Evolutionary conservation across 1,139 yeast species (phyloP).

Genomic region (Geotrichum aggregatum): DNA sequence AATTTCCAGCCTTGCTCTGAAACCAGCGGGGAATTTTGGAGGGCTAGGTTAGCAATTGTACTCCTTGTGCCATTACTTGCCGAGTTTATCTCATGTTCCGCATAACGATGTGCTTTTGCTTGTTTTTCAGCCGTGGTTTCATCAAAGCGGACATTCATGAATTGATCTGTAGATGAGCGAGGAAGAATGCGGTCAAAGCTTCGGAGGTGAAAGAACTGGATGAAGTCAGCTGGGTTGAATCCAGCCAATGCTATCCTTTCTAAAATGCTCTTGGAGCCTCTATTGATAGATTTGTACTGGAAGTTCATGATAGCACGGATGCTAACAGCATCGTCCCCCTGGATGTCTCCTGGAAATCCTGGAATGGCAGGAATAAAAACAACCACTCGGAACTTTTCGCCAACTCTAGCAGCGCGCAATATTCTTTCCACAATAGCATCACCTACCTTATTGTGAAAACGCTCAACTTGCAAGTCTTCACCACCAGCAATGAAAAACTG

Average conservation of each 20-base stretch:
- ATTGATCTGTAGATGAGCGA: not conserved
- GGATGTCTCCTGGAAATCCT: conserved; percentile 24
- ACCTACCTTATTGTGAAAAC: conserved; percentile 23
- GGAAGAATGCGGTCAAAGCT: conserved; percentile 22
- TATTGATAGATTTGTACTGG: conserved; percentile 22
- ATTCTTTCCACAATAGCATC: conserved; percentile 24
- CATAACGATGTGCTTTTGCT: conserved; percentile 7
- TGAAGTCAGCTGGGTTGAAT: conserved; percentile 23
- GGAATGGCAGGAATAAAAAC: conserved; percentile 24
- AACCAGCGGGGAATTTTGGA: conserved; percentile 12
- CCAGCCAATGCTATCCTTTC: conserved; percentile 22
- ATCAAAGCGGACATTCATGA: conserved; percentile 10
- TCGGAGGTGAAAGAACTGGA: conserved; percentile 21
- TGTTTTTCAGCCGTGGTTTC: conserved; percentile 15
- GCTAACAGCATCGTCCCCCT: conserved; percentile 21
- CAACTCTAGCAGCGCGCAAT: conserved; percentile 21
- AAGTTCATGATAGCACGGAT: conserved; percentile 24
- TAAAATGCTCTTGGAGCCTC: conserved; percentile 21
- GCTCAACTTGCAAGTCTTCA: conserved; percentile 13
- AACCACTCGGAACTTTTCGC: conserved; percentile 18
- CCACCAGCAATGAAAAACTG: conserved; percentile 25
- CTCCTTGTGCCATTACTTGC: conserved; percentile 12
- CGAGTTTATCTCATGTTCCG: conserved; percentile 10
- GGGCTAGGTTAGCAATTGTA: conserved; percentile 16
- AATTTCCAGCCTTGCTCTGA: conserved; percentile 20